Percentiles rank a stretch among this genome's conserved stretches.
phyloP scores from a whole-genome alignment of 2,329 filamentous ascomycete genomes.

The Colletotrichum chlorophyti region DNA sequence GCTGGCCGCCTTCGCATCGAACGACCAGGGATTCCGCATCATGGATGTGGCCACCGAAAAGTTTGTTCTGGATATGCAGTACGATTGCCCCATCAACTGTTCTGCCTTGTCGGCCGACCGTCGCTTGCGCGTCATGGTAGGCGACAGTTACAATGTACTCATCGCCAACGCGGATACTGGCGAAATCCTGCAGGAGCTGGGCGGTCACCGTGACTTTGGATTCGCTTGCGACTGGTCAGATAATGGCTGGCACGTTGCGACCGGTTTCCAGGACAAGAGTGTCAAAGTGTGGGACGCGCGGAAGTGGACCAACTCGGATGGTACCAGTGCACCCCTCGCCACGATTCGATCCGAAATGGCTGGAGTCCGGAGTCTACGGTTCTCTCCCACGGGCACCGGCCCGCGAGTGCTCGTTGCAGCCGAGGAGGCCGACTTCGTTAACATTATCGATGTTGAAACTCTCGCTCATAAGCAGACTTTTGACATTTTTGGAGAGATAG shows the following conservation, averaged over 20 bases:
- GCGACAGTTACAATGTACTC: constrained; percentile 69
- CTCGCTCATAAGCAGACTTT: constrained; percentile 72
- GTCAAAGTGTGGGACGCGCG: constrained; percentile 81
- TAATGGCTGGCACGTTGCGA: constrained; percentile 78
- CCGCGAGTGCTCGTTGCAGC: constrained; percentile 72
- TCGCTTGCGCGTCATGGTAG: constrained; percentile 75
- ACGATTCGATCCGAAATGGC: constrained; percentile 71
- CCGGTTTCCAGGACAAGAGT: constrained; percentile 76
- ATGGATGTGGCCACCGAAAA: constrained; percentile 66
- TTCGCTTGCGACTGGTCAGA: constrained; percentile 84
- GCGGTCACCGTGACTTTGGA: constrained; percentile 72
- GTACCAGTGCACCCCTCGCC: constrained; percentile 53
- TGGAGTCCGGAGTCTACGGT: constrained; percentile 72
- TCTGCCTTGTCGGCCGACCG: constrained; percentile 75
- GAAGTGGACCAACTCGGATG: constrained; percentile 65
- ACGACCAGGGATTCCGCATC: constrained; percentile 65
- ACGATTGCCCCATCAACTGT: constrained; percentile 73
- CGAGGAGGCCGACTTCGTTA: constrained; percentile 78
- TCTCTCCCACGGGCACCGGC: constrained; percentile 75
- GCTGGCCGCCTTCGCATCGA: constrained; percentile 66
- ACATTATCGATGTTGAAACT: constrained; percentile 71
- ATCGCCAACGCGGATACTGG: constrained; percentile 75
- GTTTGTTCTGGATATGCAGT: constrained; percentile 60
- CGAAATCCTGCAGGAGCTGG: constrained; percentile 60
- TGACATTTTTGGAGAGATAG: constrained; percentile 78